Conservation (phyloP, 257 asterid species). For the Solanum medicagineum region DNA sequence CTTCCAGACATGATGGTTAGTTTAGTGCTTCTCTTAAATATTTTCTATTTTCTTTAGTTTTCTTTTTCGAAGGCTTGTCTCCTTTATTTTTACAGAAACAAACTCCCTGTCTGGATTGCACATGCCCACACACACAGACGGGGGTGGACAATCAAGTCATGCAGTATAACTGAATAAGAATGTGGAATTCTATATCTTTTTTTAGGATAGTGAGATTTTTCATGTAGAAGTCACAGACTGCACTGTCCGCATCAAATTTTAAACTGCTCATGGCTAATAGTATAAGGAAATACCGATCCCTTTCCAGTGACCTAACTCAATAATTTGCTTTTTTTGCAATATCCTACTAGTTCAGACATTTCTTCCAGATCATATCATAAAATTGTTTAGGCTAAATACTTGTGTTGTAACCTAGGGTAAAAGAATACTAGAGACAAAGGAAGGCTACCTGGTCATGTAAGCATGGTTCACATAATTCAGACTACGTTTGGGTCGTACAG, state of each 20-base stretch:
- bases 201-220: background rate
- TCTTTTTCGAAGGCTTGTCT: background rate
- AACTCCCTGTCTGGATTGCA: background rate
- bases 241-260: background rate
- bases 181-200: background rate
- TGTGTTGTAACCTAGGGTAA: background rate
- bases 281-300: background rate
- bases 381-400: background rate
- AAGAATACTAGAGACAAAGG: background rate
- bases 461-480: background rate
- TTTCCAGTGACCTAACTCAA: background rate
- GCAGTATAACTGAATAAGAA: background rate
- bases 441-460: background rate
- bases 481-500: background rate
- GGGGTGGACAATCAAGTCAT: background rate
- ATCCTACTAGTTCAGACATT: background rate
- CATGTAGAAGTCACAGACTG: background rate
- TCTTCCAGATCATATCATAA: background rate
- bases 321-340: background rate
- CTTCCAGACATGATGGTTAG: slow-evolving; percentile 99
- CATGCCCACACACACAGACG: background rate
- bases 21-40: background rate
- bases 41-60: background rate
- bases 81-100: background rate
- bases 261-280: background rate